A percentile compares a stretch with the other conserved stretches of the same genome.
phyloP scores from a whole-genome alignment of 306 rosid genomes.

The Inga oerstediana region DNA sequence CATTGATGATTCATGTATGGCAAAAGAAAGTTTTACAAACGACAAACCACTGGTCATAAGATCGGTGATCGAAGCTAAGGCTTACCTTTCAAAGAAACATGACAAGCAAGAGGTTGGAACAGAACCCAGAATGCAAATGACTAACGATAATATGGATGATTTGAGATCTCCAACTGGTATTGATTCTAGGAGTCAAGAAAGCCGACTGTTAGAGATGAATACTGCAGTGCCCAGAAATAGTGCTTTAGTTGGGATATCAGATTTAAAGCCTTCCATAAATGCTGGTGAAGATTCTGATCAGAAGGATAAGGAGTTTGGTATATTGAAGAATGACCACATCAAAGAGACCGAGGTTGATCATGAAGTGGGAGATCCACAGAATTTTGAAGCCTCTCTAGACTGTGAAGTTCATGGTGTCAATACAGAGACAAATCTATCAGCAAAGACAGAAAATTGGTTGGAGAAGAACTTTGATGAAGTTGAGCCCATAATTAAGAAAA shows the following conservation, averaged over 20 bases:
- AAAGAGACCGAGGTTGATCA: slow-evolving; percentile 33
- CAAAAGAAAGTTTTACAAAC: slow-evolving; percentile 37
- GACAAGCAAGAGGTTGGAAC: slow-evolving; percentile 44
- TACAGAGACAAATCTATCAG: slow-evolving; percentile 34
- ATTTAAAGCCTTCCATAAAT: slow-evolving; percentile 40
- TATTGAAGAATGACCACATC: slow-evolving; percentile 35
- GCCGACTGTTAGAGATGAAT: slow-evolving; percentile 33
- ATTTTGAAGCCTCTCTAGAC: slow-evolving; percentile 43
- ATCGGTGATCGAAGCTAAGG: slow-evolving; percentile 88
- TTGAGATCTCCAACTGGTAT: slow-evolving; percentile 41
- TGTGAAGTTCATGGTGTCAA: slow-evolving; percentile 34
- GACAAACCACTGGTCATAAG: slow-evolving; percentile 66
- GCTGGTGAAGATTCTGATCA: slow-evolving; percentile 42
- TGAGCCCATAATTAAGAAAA: slow-evolving; percentile 72
- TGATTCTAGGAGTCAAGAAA: slow-evolving; percentile 32
- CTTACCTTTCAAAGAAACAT: slow-evolving; percentile 63
- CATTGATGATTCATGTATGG: slow-evolving; percentile 39
- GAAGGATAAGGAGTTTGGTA: slow-evolving; percentile 44
- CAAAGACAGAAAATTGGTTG: slow-evolving; percentile 66
- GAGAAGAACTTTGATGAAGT: slow-evolving; percentile 75
- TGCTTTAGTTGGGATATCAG: slow-evolving; percentile 42
- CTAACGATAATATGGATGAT: slow-evolving; percentile 37
- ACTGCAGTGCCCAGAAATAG: slow-evolving; percentile 26
- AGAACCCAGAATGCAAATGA: slow-evolving; percentile 31
- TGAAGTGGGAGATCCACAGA: slow-evolving; percentile 35